phyloP scores from a whole-genome alignment of 257 asterid genomes.

The Scutellaria galericulata region DNA sequence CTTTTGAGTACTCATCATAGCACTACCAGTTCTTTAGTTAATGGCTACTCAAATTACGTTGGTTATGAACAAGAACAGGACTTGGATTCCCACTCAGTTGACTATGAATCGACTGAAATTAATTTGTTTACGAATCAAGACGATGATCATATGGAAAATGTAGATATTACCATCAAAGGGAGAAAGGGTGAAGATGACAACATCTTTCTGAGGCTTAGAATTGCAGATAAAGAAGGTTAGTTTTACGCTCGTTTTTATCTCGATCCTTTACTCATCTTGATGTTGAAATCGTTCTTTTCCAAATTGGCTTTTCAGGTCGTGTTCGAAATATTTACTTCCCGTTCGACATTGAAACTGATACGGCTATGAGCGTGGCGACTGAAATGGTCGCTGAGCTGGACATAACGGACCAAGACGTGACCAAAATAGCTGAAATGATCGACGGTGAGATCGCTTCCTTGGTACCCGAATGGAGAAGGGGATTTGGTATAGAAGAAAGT shows the following conservation, averaged over 20 bases:
- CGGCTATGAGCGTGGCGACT: conserved; percentile 75
- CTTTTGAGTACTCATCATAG: conserved; percentile 54
- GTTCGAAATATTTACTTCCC: conserved; percentile 84
- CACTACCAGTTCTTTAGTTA: conserved; percentile 48
- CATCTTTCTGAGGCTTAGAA: conserved; percentile 76
- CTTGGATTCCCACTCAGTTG: conserved; percentile 46
- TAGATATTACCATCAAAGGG: conserved; percentile 74
- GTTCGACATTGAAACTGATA: conserved; percentile 70
- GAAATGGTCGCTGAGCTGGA: conserved; percentile 94
- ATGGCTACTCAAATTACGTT: conserved; percentile 54
- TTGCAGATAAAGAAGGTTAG: conserved; percentile 85
- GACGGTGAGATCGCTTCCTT: conserved; percentile 71
- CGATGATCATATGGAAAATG: conserved; percentile 54
- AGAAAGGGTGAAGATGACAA: conserved; percentile 63
- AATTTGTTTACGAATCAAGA: conserved; percentile 61
- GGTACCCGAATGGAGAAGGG: conserved; percentile 80
- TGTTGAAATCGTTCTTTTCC: conserved; percentile 5
- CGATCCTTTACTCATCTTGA: not conserved
- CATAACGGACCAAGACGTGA: conserved; percentile 81
- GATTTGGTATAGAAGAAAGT: conserved; percentile 47
- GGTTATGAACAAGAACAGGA: conserved; percentile 57
- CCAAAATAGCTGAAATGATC: conserved; percentile 79
- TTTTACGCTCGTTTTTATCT: conserved; percentile 1
- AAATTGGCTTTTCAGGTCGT: conserved; percentile 55
- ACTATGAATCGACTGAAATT: conserved; percentile 54